Evolutionary conservation across 495 filamentous ascomycete species (phyloP), one percentile per base, ranked within the genome.

Genomic region (Apodospora peruviana): DNA sequence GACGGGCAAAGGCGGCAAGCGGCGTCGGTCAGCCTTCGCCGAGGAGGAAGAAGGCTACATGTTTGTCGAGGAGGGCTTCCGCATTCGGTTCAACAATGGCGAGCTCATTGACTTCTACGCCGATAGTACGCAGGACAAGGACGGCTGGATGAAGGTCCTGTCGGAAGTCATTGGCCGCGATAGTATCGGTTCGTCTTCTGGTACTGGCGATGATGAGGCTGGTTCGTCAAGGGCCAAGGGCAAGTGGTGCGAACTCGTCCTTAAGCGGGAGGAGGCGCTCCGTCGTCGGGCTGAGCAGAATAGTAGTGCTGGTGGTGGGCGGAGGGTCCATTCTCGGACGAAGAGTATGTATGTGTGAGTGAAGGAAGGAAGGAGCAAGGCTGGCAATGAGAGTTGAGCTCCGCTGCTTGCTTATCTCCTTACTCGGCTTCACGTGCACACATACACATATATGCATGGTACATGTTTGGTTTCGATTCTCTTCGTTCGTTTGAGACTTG

Each of bases 1-100:
- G 0, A 82, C 76, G 37, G 83, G 82, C 20, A 85, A 85, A 59
- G 78, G 76, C 51, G 86, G 87, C 47, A 84, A 84, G 54, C 83
- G 93, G 19, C 83, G 93, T 29, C 91, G 93, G 61, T 94, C 88
- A 44, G 93, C 88, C 22, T 98, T 98, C 57, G 91, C 94, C 7
- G 93, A 97, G 66, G 94, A 97, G 58, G 94, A 97, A 66, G 93
- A 98, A 58, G 93, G 94, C 40, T 98, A 97, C 71, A 95, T 96
- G 90, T 97, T 97, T 57, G 93, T 98, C 19, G 93, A 98, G 67
- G 94, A 97, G 63, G 93, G 94, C 11, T 98, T 98, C 81, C 87
- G 93, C 27, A 91, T 98, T 64, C 88, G 91, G 45, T 98, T 98
- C 67, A 90, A 85, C 50, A 98, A 98, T 61, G 93, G 93, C 42